Conservation (phyloP, 2,329 filamentous ascomycete genomes). For the Diaporthe aspalathi region DNA sequence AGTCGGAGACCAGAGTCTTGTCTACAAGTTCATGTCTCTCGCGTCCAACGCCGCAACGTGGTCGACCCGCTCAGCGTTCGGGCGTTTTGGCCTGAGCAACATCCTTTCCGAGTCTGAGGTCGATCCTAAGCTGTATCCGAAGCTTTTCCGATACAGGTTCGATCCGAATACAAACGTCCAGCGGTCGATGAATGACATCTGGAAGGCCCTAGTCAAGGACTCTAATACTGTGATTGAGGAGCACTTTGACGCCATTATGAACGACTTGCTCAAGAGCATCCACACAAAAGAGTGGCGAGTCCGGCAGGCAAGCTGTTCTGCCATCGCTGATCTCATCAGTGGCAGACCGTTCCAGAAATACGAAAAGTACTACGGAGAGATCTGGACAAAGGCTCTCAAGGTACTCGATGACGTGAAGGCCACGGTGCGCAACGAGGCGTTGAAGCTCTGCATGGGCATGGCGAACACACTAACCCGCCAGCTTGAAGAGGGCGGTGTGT, state of each 20-base stretch:
- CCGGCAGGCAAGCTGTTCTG: slow-evolving; percentile 90
- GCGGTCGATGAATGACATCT: slow-evolving; percentile 96
- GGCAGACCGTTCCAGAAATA: slow-evolving; percentile 82
- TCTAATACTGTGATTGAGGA: slow-evolving; percentile 78
- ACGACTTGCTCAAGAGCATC: slow-evolving; percentile 86
- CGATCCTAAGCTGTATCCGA: slow-evolving; percentile 94
- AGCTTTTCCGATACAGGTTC: slow-evolving; percentile 93
- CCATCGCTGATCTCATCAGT: slow-evolving; percentile 87
- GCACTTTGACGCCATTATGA: slow-evolving; percentile 90
- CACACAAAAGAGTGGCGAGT: slow-evolving; percentile 93
- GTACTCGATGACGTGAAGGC: slow-evolving; percentile 97
- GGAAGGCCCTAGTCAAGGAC: slow-evolving; percentile 95
- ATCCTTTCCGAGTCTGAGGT: slow-evolving; percentile 89
- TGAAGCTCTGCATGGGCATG: slow-evolving; percentile 83
- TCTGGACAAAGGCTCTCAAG: slow-evolving; percentile 88
- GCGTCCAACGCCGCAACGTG: slow-evolving; percentile 96
- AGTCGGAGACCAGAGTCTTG: slow-evolving; percentile 93
- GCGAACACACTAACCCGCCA: slow-evolving; percentile 88
- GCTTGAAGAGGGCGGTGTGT: slow-evolving; percentile 80
- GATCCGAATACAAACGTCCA: slow-evolving; percentile 95
- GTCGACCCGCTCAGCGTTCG: slow-evolving; percentile 97
- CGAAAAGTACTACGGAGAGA: slow-evolving; percentile 83
- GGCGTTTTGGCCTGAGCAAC: slow-evolving; percentile 89
- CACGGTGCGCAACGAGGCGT: slow-evolving; percentile 83
- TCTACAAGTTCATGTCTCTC: slow-evolving; percentile 98